phyloP scores from a whole-genome alignment of 2,329 filamentous ascomycete species.

The Paraphoma chrysanthemicola region DNA sequence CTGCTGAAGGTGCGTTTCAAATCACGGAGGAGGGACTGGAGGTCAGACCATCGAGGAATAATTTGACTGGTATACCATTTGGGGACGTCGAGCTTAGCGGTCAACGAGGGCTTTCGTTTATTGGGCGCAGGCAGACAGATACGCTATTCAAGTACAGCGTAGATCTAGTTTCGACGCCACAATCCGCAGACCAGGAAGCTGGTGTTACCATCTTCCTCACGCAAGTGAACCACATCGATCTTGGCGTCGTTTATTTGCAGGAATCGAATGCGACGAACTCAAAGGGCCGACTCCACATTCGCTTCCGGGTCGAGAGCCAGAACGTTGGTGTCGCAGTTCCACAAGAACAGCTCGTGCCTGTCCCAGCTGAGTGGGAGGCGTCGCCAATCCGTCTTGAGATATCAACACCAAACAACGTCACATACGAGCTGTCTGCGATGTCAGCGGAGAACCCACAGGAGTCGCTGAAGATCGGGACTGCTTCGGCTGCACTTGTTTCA shows the following conservation, averaged over 20 bases:
- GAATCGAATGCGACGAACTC: constrained; percentile 44
- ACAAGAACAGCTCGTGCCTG: constrained; percentile 17
- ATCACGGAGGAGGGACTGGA: constrained; percentile 15
- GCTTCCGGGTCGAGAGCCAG: constrained; percentile 34
- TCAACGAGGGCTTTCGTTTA: constrained; percentile 57
- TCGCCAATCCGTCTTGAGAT: constrained; percentile 31
- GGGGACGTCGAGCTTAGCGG: constrained; percentile 49
- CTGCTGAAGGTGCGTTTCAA: constrained; percentile 46
- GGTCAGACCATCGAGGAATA: constrained; percentile 56
- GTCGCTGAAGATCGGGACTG: constrained; percentile 6
- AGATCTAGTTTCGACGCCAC: constrained; percentile 49
- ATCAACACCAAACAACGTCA: constrained; percentile 39
- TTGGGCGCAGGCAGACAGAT: constrained; percentile 61
- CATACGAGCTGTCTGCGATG: not conserved
- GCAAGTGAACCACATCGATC: constrained; percentile 59
- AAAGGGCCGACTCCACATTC: not conserved
- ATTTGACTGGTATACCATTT: constrained; percentile 60
- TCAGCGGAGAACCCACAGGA: not conserved
- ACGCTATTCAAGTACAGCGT: constrained; percentile 61
- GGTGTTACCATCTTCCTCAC: constrained; percentile 62
- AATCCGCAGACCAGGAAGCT: constrained; percentile 54
- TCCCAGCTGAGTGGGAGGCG: constrained; percentile 50
- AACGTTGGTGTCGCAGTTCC: constrained; percentile 15
- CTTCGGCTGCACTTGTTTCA: constrained; percentile 17
- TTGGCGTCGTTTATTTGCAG: constrained; percentile 40